Percentiles rank a stretch among this genome's conserved stretches.
Conservation (phyloP, 148 eudicot species). For the Amaranthus palmeri region DNA sequence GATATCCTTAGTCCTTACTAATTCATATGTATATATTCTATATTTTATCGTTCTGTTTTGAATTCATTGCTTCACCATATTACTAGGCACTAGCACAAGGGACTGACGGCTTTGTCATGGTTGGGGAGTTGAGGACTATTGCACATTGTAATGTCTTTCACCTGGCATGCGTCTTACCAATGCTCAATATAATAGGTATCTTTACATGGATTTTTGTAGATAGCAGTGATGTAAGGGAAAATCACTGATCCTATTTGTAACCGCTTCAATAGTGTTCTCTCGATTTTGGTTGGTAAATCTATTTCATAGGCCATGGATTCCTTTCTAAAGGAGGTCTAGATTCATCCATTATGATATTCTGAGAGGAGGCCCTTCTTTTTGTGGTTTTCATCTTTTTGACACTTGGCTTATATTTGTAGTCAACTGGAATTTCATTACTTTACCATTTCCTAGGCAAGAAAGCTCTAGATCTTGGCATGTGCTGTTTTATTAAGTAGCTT, state of each 20-base stretch:
- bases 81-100: background rate
- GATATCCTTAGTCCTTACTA: slow-evolving; percentile 86
- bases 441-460: background rate
- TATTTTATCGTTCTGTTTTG: background rate
- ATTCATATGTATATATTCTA: background rate
- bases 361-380: background rate
- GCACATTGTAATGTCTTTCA: background rate
- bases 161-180: background rate
- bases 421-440: background rate
- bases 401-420: background rate
- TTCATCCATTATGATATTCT: background rate
- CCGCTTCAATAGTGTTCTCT: background rate
- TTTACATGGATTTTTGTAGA: background rate
- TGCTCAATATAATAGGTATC: background rate
- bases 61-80: background rate
- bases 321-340: background rate
- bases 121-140: background rate
- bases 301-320: background rate
- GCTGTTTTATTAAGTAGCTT: background rate
- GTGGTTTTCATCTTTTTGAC: background rate
- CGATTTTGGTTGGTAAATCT: background rate
- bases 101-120: no score
- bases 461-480: background rate
- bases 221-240: background rate
- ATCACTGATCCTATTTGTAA: background rate